Base-by-base conservation (phyloP, 2,329 filamentous ascomycete genomes). In the Claviceps purpurea region DNA sequence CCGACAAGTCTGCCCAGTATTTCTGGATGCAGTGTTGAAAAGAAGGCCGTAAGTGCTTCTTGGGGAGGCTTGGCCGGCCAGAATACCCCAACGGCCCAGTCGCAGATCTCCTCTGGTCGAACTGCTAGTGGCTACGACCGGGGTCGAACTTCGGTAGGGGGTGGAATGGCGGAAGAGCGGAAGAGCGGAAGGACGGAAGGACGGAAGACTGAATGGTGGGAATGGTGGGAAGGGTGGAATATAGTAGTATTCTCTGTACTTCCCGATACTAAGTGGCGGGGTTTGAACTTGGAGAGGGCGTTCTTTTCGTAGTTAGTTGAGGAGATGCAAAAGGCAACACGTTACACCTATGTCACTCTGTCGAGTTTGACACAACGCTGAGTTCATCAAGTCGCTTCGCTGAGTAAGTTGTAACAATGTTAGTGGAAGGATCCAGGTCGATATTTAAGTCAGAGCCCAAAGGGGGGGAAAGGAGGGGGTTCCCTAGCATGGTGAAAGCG, bases 351-450 rank as follows among this genome's bases (percentile, higher is more conserved):
- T 51, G 42, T 48, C 26, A 26, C 38, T 51, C 39, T 22, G 39
- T 45, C 46, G 10, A 49, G 26, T 40, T 47, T 38, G 47, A 16
- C 13, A 34, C 34, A 30, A 40, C 11, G 22, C 18, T 18, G 20
- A 34, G 41, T 39, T 50, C 24, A 46, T n/a, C 34, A 30, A 40
- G 14, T 16, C 30, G 42, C 24, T 14, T 51, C 24, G 24, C 39
- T 43, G 39, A 45, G 37, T 34, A 34, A 34, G 30, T 34, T 34
- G 10, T 39, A 22, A 26, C 26, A 49, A 18, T 45, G 43, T 49
- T 53, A 51, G 50, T 54, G 10, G 20, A 44, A 52, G 53, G 55
- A 53, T 50, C 53, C 55, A 50, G 26, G 55, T 55, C 51, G 53
- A 56, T 55, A 55, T 54, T 56, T 54, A 53, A 54, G 47, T 50